Conservation (phyloP, 345 rosid species). For the Hibiscus trionum region DNA sequence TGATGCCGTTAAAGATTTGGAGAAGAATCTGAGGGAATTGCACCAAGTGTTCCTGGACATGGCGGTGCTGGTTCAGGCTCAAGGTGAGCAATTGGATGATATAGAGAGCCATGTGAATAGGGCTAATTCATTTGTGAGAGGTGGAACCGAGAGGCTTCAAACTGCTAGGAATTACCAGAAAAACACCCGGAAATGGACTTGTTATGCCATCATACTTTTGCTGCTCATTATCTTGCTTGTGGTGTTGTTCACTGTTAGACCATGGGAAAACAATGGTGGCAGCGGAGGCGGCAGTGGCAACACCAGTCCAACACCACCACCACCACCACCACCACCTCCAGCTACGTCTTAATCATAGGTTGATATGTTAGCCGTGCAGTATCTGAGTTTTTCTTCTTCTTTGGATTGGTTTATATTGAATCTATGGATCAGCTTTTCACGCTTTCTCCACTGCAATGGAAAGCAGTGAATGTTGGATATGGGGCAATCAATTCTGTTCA, state of each 20-base stretch:
- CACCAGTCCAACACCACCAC: not conserved
- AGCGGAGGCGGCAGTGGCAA: not conserved
- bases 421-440: not conserved
- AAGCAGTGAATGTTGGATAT: too few species aligned
- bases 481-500: too few species aligned
- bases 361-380: not conserved
- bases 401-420: slow-evolving; percentile 1
- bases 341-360: not conserved
- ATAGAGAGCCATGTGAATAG: slow-evolving; percentile 74
- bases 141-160: slow-evolving; percentile 50
- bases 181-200: slow-evolving; percentile 78
- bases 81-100: slow-evolving; percentile 79
- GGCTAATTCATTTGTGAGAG: slow-evolving; percentile 63
- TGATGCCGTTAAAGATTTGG: slow-evolving; percentile 73
- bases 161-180: slow-evolving; percentile 70
- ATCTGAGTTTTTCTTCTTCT: not conserved
- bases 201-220: slow-evolving; percentile 59
- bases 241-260: slow-evolving; percentile 46
- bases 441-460: too few species aligned
- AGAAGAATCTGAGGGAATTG: slow-evolving; percentile 69
- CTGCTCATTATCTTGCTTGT: slow-evolving; percentile 51
- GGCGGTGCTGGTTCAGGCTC: slow-evolving; percentile 81
- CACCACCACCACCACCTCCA: not conserved
- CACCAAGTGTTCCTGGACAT: slow-evolving; percentile 91
- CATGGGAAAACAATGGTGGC: slow-evolving; percentile 38